Evolutionary conservation across 2,329 filamentous ascomycete species (phyloP).

Genomic region (Trichoderma koningii): DNA sequence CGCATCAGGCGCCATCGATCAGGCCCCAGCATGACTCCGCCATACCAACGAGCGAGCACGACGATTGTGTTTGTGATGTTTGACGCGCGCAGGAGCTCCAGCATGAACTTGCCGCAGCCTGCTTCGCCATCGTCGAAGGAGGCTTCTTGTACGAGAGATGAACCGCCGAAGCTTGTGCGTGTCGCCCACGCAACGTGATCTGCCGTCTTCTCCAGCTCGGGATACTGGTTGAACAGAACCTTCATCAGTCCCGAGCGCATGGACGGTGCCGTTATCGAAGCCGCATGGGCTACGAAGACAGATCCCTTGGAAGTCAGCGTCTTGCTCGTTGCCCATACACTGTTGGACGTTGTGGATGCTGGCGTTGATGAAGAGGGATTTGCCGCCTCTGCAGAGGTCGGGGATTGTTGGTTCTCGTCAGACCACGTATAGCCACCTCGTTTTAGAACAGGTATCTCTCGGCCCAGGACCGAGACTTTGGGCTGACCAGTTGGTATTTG

Average conservation of each 20-base stretch:
- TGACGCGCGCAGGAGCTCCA: slow-evolving; percentile 55
- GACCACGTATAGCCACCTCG: slow-evolving; percentile 67
- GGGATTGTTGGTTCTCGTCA: neutral
- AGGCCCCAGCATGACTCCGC: slow-evolving; percentile 61
- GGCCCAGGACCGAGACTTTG: slow-evolving; percentile 68
- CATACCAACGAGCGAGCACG: slow-evolving; percentile 64
- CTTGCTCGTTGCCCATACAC: slow-evolving; percentile 54
- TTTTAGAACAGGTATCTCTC: slow-evolving; percentile 74
- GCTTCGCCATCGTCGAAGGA: slow-evolving; percentile 64
- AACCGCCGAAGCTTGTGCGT: slow-evolving; percentile 42
- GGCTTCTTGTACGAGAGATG: slow-evolving; percentile 50
- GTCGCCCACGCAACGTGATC: slow-evolving; percentile 60
- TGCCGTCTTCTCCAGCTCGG: slow-evolving; percentile 52
- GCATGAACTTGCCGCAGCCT: slow-evolving; percentile 58
- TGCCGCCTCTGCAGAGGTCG: neutral
- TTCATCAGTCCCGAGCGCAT: slow-evolving; percentile 49
- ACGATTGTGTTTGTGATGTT: slow-evolving; percentile 55
- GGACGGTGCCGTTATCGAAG: slow-evolving; percentile 41
- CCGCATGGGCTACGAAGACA: slow-evolving; percentile 58
- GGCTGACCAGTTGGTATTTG: slow-evolving; percentile 77
- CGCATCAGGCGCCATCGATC: slow-evolving; percentile 66
- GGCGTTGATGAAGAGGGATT: slow-evolving; percentile 29
- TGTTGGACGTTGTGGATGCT: slow-evolving; percentile 26
- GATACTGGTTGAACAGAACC: slow-evolving; percentile 51
- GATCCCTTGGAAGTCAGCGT: slow-evolving; percentile 56